These are phyloP conservation scores for Blastocladiella britannica DNA, from an alignment of 192 early-diverging fungal genomes.

Conservation along the genomic window DNA sequence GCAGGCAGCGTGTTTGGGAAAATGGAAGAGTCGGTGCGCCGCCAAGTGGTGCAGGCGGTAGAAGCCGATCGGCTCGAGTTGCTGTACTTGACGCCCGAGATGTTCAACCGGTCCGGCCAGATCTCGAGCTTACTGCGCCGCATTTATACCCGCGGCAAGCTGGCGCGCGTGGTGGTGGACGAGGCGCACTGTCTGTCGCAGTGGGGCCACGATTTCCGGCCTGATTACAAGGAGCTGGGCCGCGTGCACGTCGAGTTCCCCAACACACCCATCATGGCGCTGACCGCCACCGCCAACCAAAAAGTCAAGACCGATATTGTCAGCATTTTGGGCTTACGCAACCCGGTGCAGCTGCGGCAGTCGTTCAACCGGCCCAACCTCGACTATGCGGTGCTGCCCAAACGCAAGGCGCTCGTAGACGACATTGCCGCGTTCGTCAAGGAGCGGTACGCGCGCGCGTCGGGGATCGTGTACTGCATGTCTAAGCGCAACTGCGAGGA, in stretches of 20 bases:
- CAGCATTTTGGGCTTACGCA: constrained; percentile 44
- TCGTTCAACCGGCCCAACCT: constrained; percentile 81
- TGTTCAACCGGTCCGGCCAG: constrained; percentile 43
- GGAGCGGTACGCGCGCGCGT: constrained; percentile 31
- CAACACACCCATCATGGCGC: constrained; percentile 69
- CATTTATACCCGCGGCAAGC: constrained; percentile 31
- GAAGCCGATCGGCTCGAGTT: constrained; percentile 27
- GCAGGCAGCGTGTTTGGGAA: constrained; percentile 43
- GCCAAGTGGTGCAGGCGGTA: constrained; percentile 37
- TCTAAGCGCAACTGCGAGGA: constrained; percentile 63
- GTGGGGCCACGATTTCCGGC: constrained; percentile 96
- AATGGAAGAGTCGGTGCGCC: constrained; percentile 20
- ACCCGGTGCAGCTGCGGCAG: constrained; percentile 49
- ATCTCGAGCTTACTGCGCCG: constrained; percentile 28
- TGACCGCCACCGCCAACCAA: constrained; percentile 86
- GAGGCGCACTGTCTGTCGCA: constrained; percentile 93
- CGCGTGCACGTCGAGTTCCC: constrained; percentile 43
- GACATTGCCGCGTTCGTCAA: constrained; percentile 57
- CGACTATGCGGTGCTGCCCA: constrained; percentile 42
- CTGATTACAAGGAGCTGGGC: constrained; percentile 66
- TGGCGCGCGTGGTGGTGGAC: constrained; percentile 84
- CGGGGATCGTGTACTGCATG: constrained; percentile 83
- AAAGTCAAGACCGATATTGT: constrained; percentile 70
- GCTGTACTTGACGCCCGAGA: constrained; percentile 76
- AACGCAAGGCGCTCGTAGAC: constrained; percentile 26